Conservation (phyloP, 352 stramenopile species). For the Globisporangium nagaii region DNA sequence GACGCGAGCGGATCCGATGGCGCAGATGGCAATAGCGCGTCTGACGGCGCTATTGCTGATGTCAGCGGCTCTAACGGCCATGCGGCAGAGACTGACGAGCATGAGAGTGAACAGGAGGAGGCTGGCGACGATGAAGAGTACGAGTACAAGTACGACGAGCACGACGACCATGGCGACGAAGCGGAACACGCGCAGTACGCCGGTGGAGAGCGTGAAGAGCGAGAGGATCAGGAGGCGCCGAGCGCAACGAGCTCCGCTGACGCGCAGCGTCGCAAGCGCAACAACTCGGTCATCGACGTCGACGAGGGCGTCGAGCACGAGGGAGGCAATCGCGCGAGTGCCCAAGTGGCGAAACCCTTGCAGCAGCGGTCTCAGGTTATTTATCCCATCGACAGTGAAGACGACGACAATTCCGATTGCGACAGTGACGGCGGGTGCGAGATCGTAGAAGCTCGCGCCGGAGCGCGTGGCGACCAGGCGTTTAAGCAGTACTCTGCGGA, state of each 20-base stretch:
- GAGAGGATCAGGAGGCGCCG: no score
- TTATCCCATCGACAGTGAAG: constrained; percentile 32
- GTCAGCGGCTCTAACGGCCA: neutral
- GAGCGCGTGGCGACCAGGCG: neutral
- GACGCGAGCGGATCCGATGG: constrained; percentile 1
- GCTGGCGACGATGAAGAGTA: neutral
- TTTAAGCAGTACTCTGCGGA: neutral
- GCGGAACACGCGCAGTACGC: no score
- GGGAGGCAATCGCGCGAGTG: neutral
- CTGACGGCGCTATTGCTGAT: neutral
- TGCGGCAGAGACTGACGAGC: neutral
- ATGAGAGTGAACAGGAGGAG: neutral
- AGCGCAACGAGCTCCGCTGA: constrained; percentile 6
- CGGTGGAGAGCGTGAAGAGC: no score
- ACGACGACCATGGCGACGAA: no score
- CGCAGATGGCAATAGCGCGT: neutral
- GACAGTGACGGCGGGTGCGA: neutral
- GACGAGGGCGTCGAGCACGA: neutral
- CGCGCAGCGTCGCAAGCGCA: neutral
- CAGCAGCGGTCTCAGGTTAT: constrained; percentile 11
- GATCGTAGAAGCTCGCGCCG: neutral
- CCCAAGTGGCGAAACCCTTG: neutral
- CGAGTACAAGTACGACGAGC: no score
- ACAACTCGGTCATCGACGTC: neutral
- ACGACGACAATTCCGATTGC: constrained; percentile 15